Conservation (phyloP, 257 asterid species). For the Gentiana macrophylla region DNA sequence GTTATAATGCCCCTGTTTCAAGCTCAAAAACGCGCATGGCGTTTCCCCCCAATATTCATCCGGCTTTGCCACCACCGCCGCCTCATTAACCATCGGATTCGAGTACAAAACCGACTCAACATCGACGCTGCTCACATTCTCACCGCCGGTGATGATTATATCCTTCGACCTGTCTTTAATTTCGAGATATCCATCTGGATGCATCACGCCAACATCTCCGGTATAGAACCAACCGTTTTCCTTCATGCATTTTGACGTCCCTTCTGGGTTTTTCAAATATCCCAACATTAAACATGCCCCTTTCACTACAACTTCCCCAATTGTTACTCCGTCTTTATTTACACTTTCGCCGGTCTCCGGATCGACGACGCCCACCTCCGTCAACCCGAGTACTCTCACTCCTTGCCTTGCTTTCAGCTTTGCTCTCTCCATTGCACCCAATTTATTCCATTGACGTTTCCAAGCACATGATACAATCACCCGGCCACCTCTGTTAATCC, state of each 20-base stretch:
- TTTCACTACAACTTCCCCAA: conserved; percentile 55
- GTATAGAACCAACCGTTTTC: conserved; percentile 61
- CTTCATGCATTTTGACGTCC: conserved; percentile 33
- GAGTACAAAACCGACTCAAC: conserved; percentile 63
- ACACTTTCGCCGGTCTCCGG: conserved; percentile 35
- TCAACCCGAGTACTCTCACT: conserved; percentile 36
- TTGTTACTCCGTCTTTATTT: conserved; percentile 35
- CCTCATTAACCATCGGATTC: conserved; percentile 55
- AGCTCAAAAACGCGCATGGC: conserved; percentile 63
- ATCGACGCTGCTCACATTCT: conserved; percentile 76
- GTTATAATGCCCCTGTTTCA: conserved; percentile 23
- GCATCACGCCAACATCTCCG: conserved; percentile 74
- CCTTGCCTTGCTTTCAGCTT: conserved; percentile 64
- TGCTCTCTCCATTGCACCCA: conserved; percentile 46
- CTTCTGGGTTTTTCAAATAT: conserved; percentile 47
- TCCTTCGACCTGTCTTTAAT: conserved; percentile 69
- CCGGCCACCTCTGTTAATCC: conserved; percentile 76
- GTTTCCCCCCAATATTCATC: conserved; percentile 79
- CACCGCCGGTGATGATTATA: conserved; percentile 62
- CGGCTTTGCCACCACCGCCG: conserved; percentile 81
- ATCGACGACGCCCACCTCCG: conserved; percentile 54
- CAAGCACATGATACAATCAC: conserved; percentile 60
- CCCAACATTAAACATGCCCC: conserved; percentile 66
- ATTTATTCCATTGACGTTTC: conserved; percentile 49
- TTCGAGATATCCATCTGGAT: conserved; percentile 63